These are phyloP conservation scores for Candida ficus DNA, from an alignment of 805 yeast genomes.

Conservation along the genomic window DNA sequence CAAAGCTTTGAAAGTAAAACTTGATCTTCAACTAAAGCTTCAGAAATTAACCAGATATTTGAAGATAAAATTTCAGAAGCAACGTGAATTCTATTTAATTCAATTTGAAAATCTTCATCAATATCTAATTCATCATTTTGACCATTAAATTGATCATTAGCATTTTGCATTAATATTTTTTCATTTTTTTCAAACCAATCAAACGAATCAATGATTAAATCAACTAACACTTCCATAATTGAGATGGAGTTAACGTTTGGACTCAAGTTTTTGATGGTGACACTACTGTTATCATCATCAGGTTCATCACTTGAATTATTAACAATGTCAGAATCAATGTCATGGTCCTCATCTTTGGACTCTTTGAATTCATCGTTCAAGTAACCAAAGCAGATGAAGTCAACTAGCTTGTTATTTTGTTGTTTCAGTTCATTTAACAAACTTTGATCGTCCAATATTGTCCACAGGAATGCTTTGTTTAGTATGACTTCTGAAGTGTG, in stretches of 20 bases:
- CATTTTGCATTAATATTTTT: conserved; percentile 8
- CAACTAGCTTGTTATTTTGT: conserved; percentile 41
- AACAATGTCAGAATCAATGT: not conserved
- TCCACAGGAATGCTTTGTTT: conserved; percentile 30
- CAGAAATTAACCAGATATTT: conserved; percentile 89
- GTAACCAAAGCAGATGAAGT: conserved; percentile 45
- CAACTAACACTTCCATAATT: conserved; percentile 38
- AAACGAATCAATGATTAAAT: conserved; percentile 35
- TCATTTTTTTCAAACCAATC: conserved; percentile 32
- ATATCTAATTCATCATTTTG: conserved; percentile 14
- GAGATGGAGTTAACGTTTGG: conserved; percentile 27
- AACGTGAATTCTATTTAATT: conserved; percentile 39
- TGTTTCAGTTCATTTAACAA: conserved; percentile 32
- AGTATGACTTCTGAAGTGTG: conserved; percentile 10
- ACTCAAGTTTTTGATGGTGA: not conserved
- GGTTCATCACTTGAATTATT: not conserved
- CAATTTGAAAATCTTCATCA: conserved; percentile 18
- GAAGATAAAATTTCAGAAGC: conserved; percentile 85
- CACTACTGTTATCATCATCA: conserved; percentile 20
- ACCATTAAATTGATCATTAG: conserved; percentile 1
- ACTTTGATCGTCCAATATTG: conserved; percentile 32
- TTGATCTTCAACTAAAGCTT: conserved; percentile 74
- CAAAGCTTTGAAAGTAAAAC: conserved; percentile 65
- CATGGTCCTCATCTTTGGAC: not conserved
- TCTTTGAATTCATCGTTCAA: conserved; percentile 18